Evolutionary conservation across 441 rosid genomes (phyloP).

Genomic region (Pelargonium australe): DNA sequence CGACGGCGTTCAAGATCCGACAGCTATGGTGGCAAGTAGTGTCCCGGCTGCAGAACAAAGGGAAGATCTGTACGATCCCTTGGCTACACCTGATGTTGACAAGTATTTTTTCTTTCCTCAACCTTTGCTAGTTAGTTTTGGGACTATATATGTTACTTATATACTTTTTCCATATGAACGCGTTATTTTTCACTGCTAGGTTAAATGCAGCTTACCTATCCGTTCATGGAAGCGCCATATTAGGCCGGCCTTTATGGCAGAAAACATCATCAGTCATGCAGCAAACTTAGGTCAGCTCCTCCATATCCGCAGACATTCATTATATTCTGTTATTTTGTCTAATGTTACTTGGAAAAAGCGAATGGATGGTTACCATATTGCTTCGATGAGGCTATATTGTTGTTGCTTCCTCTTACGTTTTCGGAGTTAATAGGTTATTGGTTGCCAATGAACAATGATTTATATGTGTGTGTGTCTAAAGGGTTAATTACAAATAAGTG

Average conservation of each 20-base stretch:
- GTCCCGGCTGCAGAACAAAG: conserved; percentile 53
- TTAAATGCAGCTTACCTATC: conserved; percentile 76
- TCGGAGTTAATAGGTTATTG: too few species aligned
- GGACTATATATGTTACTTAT: conserved; percentile 13
- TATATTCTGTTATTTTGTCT: too few species aligned
- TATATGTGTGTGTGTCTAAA: too few species aligned
- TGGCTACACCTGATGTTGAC: conserved; percentile 80
- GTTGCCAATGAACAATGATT: too few species aligned
- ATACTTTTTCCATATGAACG: conserved; percentile 15
- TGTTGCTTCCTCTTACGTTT: too few species aligned
- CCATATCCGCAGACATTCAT: too few species aligned
- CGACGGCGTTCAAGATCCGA: conserved; percentile 62
- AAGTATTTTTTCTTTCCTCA: conserved; percentile 35
- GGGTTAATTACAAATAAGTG: too few species aligned
- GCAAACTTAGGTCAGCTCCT: conserved; percentile 27
- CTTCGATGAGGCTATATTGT: too few species aligned
- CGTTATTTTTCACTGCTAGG: conserved; percentile 37
- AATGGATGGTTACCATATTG: too few species aligned
- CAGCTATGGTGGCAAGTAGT: conserved; percentile 35
- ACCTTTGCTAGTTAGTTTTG: conserved; percentile 3
- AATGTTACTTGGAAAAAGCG: too few species aligned
- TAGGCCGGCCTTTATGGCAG: conserved; percentile 68
- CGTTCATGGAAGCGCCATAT: conserved; percentile 60
- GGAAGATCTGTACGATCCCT: conserved; percentile 70
- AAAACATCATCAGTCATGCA: conserved; percentile 47